These are phyloP conservation scores for Amaranthus cruentus DNA, from an alignment of 148 eudicot genomes.

Conservation along the genomic window DNA sequence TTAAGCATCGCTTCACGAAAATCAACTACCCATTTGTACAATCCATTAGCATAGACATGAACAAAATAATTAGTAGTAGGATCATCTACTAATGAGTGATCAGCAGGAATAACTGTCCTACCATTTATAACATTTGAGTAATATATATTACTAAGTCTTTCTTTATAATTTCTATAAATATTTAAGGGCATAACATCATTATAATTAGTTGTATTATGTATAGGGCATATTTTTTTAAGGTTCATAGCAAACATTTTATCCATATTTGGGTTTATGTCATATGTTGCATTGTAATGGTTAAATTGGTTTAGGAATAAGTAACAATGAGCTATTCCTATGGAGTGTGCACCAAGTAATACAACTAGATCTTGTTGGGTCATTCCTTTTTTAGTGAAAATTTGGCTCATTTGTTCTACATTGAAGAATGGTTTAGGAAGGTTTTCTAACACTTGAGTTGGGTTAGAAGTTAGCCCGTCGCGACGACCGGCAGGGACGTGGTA, in stretches of 20 bases:
- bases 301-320: neutral
- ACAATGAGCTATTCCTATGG: conserved; percentile 37
- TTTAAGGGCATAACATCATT: conserved; percentile 10
- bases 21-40: conserved; percentile 11
- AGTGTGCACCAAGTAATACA: conserved; percentile 35
- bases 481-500: conserved; percentile 27
- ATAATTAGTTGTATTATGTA: neutral
- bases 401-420: conserved; percentile 1
- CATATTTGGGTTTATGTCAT: conserved; percentile 13
- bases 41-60: conserved; percentile 8
- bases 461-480: conserved; percentile 30
- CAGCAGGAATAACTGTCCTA: conserved; percentile 23
- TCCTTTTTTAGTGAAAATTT: conserved; percentile 24
- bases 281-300: conserved; percentile 2
- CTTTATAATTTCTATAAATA: neutral
- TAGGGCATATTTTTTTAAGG: conserved; percentile 12
- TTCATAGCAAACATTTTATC: neutral
- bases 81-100: conserved; percentile 22
- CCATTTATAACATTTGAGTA: conserved; percentile 20
- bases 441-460: neutral
- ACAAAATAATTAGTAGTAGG: conserved; percentile 15
- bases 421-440: conserved; percentile 25
- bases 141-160: conserved; percentile 16
- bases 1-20: conserved; percentile 33
- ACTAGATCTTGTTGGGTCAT: conserved; percentile 30